These are phyloP conservation scores for Ogataea parapolymorpha DNA, from an alignment of 805 yeast genomes.

Conservation along the genomic window DNA sequence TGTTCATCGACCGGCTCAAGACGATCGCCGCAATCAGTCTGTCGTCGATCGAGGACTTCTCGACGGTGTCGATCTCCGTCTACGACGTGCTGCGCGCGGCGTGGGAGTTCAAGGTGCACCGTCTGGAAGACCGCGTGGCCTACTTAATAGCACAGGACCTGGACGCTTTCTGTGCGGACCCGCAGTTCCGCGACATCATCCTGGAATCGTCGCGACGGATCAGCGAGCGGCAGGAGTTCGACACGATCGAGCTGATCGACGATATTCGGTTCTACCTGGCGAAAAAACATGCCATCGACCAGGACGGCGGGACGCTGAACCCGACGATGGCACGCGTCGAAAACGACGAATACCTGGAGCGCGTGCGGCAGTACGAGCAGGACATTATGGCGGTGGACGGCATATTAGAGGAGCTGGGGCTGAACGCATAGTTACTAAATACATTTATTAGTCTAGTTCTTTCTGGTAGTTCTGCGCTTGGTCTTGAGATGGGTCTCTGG, in stretches of 20 bases:
- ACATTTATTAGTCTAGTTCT: constrained; percentile 32
- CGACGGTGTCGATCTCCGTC: constrained; percentile 33
- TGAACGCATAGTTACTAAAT: constrained; percentile 37
- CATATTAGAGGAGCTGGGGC: constrained; percentile 35
- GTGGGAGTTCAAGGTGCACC: constrained; percentile 64
- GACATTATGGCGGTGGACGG: constrained; percentile 41
- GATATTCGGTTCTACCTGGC: constrained; percentile 66
- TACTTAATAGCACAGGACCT: constrained; percentile 53
- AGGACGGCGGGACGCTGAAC: constrained; percentile 21
- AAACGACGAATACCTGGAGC: constrained; percentile 19
- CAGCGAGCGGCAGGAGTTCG: constrained; percentile 62
- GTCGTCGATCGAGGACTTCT: constrained; percentile 29
- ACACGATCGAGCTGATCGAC: constrained; percentile 75
- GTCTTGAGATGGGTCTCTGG: constrained; percentile 50
- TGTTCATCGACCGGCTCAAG: constrained; percentile 61
- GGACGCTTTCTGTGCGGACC: constrained; percentile 32
- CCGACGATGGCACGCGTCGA: constrained; percentile 12
- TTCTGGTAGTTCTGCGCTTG: constrained; percentile 20
- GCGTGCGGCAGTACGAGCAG: constrained; percentile 27
- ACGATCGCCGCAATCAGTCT: constrained; percentile 56
- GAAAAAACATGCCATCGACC: constrained; percentile 34
- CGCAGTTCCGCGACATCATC: constrained; percentile 35
- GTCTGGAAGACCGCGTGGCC: constrained; percentile 64
- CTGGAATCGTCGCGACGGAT: constrained; percentile 49
- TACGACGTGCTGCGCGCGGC: constrained; percentile 60